Conservation (phyloP, 805 yeast species). For the Candida tallmaniae region DNA sequence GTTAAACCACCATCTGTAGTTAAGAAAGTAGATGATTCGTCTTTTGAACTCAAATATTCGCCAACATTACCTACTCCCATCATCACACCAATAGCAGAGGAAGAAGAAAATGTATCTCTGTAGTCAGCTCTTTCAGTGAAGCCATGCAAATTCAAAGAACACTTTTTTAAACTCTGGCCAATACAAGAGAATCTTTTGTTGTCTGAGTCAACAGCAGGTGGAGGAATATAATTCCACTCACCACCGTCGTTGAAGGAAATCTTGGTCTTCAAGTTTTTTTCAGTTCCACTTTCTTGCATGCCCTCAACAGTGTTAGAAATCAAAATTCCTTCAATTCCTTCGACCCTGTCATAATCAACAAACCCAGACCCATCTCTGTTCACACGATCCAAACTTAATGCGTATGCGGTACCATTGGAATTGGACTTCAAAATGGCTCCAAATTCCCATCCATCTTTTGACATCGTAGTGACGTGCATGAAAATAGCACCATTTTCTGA, state of each 20-base stretch:
- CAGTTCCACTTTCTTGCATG: slow-evolving; percentile 19
- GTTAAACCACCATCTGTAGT: slow-evolving; percentile 88
- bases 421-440: slow-evolving; percentile 87
- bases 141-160: slow-evolving; percentile 85
- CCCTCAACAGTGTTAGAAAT: slow-evolving; percentile 69
- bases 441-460: slow-evolving; percentile 47
- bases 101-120: slow-evolving; percentile 82
- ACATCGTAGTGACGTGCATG: slow-evolving; percentile 73
- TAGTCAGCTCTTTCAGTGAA: slow-evolving; percentile 81
- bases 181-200: slow-evolving; percentile 55
- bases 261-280: slow-evolving; percentile 61
- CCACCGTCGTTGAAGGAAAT: slow-evolving; percentile 92
- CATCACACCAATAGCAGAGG: slow-evolving; percentile 84
- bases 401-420: slow-evolving; percentile 86
- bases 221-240: slow-evolving; percentile 67
- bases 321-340: slow-evolving; percentile 80
- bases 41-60: slow-evolving; percentile 43
- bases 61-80: slow-evolving; percentile 96
- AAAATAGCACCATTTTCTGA: slow-evolving; percentile 69
- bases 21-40: slow-evolving; percentile 58
- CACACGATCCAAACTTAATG: slow-evolving; percentile 60
- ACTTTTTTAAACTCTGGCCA: slow-evolving; percentile 47
- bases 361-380: slow-evolving; percentile 70
- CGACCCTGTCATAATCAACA: slow-evolving; percentile 85
- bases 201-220: slow-evolving; percentile 63